Evolutionary conservation across 768 basidiomycete genomes (phyloP), one percentile per base, ranked within the genome.

Genomic region (Saitozyma sp.): DNA sequence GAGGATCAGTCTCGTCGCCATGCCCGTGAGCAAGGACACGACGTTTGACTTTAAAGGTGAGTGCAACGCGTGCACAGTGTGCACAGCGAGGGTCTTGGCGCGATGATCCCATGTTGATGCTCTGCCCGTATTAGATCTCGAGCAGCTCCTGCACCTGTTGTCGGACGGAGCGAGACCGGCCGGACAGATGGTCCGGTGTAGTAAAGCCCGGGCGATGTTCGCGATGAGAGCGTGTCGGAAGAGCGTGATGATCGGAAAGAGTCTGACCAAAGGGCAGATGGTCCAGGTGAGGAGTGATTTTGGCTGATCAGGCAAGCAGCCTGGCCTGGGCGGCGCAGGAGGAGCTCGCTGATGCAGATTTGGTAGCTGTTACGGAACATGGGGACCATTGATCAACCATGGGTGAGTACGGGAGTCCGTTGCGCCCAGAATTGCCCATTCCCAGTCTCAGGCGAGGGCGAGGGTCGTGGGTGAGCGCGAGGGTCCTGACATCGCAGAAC

Each of bases 191-290:
- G 90, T 96, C 0, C 84, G 96, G 19, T 96, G 92, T 74, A 89
- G 89, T 14, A 98, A 98, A 78, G 92, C 90, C 14, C 85, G 93
- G 14, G 84, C 87, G 6, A 97, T 99, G 94, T 97, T 99, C 74
- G 96, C 96, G 0, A 90, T 88, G 85, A 85, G 94, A 42, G 96
- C 96, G 0, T 99, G 96, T 79, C 79, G 95, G 66, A 93, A 90
- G 82, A 97, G 93, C 78, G 88, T 96, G 48, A 99, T 98, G 96
- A 84, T 97, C 50, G 94, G 96, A 4, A 90, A 86, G 82, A 83
- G 92, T 10, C 82, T 98, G 63, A 92, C 84, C 43, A 82, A 79
- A 62, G 78, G 82, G 14, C 91, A 90, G 73, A 98, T 99, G 95
- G 84, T 73, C 0, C 71, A 75, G 66, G 83, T 82, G 53, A 59